Evolutionary conservation across 2,329 filamentous ascomycete genomes (phyloP).

Genomic region (Leptodontidium sp.): DNA sequence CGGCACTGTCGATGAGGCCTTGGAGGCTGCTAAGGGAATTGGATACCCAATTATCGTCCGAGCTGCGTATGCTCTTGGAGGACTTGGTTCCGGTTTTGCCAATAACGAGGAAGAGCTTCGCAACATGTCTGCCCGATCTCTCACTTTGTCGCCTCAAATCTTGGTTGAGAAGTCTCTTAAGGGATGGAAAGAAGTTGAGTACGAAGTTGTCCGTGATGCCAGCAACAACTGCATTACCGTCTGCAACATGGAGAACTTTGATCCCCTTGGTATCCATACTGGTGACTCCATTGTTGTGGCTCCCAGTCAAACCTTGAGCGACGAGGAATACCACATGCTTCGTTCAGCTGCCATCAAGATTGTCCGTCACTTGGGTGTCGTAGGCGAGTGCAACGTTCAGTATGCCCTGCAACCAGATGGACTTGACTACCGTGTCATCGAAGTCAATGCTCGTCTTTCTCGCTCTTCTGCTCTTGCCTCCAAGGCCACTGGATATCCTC

Average conservation of each 20-base stretch:
- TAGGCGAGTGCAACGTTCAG: slow-evolving; percentile 98
- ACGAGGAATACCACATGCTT: slow-evolving; percentile 99
- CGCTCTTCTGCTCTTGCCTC: slow-evolving; percentile 96
- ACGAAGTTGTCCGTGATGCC: slow-evolving; percentile 96
- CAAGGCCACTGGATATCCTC: slow-evolving; percentile 96
- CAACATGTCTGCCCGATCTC: slow-evolving; percentile 89
- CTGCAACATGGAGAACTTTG: slow-evolving; percentile 99
- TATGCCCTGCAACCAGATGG: slow-evolving; percentile 97
- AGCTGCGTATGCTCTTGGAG: slow-evolving; percentile 94
- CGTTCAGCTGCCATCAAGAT: slow-evolving; percentile 98
- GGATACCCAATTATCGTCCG: slow-evolving; percentile 98
- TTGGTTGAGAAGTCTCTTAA: slow-evolving; percentile 98
- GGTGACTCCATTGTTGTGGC: slow-evolving; percentile 99
- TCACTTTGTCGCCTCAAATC: slow-evolving; percentile 95
- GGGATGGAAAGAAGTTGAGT: slow-evolving; percentile 99
- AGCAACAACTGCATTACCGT: slow-evolving; percentile 99
- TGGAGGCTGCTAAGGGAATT: slow-evolving; percentile 84
- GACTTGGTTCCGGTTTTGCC: slow-evolving; percentile 95
- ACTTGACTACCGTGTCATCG: slow-evolving; percentile 97
- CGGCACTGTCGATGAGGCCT: slow-evolving; percentile 87
- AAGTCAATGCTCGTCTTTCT: slow-evolving; percentile 98
- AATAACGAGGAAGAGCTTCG: slow-evolving; percentile 92
- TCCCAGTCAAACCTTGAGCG: slow-evolving; percentile 93
- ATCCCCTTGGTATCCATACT: slow-evolving; percentile 95
- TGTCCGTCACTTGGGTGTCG: slow-evolving; percentile 93